Evolutionary conservation across 192 early-diverging fungal species (phyloP), one percentile per base, ranked within the genome.

Genomic region (Lobulomyces angularis): DNA sequence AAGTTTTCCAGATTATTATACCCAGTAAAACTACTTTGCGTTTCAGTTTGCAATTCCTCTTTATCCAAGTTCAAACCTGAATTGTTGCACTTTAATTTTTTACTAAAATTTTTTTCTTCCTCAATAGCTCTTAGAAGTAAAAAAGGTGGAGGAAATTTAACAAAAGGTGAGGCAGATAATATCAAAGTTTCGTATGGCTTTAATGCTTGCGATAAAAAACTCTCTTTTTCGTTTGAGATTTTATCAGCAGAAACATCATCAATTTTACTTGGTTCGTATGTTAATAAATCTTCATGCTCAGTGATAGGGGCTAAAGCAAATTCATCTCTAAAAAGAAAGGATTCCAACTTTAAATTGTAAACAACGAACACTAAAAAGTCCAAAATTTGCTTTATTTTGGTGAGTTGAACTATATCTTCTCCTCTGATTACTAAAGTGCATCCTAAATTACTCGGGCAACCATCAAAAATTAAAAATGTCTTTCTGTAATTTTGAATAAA

Each of bases 351-450:
- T 22, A 93, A 70, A 50, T 85, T 93, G 55, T 92, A 86, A 0
- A 84, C 78, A 6, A 88, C 80, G 53, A 83, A 83, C 5, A 85
- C 77, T 59, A 90, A 80, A 12, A 98, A 58, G 22, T 81, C 70
- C 9, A 86, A 67, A 2, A 96, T 69, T 35, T 74, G 71, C 49
- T 98, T 98, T 39, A 94, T 71, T 14, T 71, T 63, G 27, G 54
- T 62, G 35, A 98, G 64, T 9, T 55, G 53, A 19, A 73, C 62
- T 21, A 77, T 44, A 8, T 65, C 64, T 3, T 69, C 88, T n/a
- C 94, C 94, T 9, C 94, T 80, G 33, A 98, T 50, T 7, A 90
- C 80, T 27, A 98, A 65, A 0, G 90, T 92, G 40, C 90, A 83
- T 18, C 88, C 87, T 0, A 84, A 58, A 29, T 79, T 74, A 25